Conservation (phyloP, 164 flowering plant species). For the Aristolochia contorta region DNA sequence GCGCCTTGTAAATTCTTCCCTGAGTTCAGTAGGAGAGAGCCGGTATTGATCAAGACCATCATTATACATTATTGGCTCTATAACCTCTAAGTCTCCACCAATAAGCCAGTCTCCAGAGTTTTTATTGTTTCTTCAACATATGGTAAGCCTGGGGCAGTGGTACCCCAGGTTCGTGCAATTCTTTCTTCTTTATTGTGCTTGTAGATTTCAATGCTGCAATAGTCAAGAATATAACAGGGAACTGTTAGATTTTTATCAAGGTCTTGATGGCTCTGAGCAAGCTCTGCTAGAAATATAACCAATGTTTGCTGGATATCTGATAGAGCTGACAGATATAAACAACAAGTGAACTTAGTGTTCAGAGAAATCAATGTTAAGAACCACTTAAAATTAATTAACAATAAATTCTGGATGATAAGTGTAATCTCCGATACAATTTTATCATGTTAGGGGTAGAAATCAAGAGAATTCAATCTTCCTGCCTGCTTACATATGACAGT, state of each 20-base stretch:
- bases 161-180: constrained; percentile 89
- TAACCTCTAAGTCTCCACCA: constrained; percentile 86
- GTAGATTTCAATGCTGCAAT: constrained; percentile 74
- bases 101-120: constrained; percentile 76
- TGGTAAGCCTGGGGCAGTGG: constrained; percentile 77
- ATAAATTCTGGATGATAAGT: too few relatives aligned
- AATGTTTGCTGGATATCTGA: too few relatives aligned
- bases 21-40: constrained; percentile 71
- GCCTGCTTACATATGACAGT: too few relatives aligned
- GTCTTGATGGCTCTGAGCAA: not conserved
- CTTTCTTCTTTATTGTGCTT: constrained; percentile 88
- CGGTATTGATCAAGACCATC: constrained; percentile 89
- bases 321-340: too few relatives aligned
- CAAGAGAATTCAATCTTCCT: too few relatives aligned
- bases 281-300: too few relatives aligned
- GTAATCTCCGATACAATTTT: too few relatives aligned
- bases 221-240: not conserved
- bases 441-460: too few relatives aligned
- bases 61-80: constrained; percentile 62
- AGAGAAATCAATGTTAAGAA: too few relatives aligned
- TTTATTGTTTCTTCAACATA: constrained; percentile 64
- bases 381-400: too few relatives aligned
- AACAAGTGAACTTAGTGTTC: too few relatives aligned
- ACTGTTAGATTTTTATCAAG: not conserved
- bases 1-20: constrained; percentile 58